Conservation (phyloP, 805 yeast genomes). For the Pichia californica region DNA sequence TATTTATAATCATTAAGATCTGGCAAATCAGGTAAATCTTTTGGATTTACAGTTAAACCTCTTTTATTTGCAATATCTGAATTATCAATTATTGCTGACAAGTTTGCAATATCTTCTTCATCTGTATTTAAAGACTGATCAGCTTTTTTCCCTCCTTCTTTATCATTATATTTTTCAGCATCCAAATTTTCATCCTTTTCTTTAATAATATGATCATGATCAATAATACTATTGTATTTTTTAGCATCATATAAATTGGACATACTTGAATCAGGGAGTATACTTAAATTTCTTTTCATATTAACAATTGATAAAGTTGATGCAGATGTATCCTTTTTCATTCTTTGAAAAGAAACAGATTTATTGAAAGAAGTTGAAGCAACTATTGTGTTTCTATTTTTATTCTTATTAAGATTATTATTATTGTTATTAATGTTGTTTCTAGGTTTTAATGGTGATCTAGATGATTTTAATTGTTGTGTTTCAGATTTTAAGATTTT, state of each 20-base stretch:
- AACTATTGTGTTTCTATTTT: slow-evolving; percentile 30
- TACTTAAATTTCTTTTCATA: slow-evolving; percentile 11
- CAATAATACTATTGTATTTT: neutral
- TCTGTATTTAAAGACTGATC: too few species aligned
- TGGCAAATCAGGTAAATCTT: slow-evolving; percentile 22
- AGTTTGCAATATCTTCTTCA: neutral
- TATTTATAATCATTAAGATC: slow-evolving; percentile 26
- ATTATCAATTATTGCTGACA: slow-evolving; percentile 1
- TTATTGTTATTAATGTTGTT: slow-evolving; percentile 24
- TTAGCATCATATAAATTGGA: neutral
- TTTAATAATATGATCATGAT: neutral
- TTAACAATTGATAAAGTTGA: slow-evolving; percentile 13
- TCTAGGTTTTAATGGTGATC: neutral
- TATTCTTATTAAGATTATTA: slow-evolving; percentile 14
- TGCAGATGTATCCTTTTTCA: slow-evolving; percentile 11
- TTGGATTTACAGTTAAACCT: slow-evolving; percentile 17
- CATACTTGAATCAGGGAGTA: slow-evolving; percentile 9
- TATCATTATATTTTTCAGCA: too few species aligned
- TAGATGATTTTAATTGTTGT: slow-evolving; percentile 7
- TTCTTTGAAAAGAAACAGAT: slow-evolving; percentile 38
- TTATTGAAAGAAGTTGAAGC: slow-evolving; percentile 45
- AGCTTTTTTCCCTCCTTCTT: too few species aligned
- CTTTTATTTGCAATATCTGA: slow-evolving; percentile 6
- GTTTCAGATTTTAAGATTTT: slow-evolving; percentile 20
- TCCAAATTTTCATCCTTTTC: neutral